A percentile compares a stretch with the other conserved stretches of the same genome.
Evolutionary conservation across 345 rosid genomes (phyloP).

Genomic region (Streptanthus diversifolius): DNA sequence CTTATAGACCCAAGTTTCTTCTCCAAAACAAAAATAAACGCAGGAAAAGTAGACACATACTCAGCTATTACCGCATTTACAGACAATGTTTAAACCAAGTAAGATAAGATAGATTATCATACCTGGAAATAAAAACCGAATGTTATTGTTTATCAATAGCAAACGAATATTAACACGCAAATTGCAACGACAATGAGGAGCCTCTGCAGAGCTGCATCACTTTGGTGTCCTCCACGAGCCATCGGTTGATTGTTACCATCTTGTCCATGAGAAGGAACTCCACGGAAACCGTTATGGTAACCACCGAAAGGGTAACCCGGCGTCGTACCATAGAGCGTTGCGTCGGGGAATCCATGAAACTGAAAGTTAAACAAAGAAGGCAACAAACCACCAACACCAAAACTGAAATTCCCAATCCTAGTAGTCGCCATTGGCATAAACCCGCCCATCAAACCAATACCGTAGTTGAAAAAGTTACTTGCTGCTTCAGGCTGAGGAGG

Average conservation of each 20-base stretch:
- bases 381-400: constrained; percentile 72
- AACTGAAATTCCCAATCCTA: constrained; percentile 62
- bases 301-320: constrained; percentile 65
- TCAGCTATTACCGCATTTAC: constrained; percentile 17
- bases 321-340: constrained; percentile 59
- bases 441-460: constrained; percentile 71
- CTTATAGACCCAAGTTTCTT: constrained; percentile 12
- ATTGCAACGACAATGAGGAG: constrained; percentile 50
- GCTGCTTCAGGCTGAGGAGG: constrained; percentile 40
- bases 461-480: constrained; percentile 46
- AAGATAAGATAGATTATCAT: not conserved
- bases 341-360: constrained; percentile 68
- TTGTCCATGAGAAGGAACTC: constrained; percentile 48
- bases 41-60: not conserved
- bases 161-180: constrained; percentile 50
- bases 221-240: constrained; percentile 44
- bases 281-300: constrained; percentile 45
- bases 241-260: constrained; percentile 18
- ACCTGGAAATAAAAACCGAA: constrained; percentile 15
- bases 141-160: constrained; percentile 34
- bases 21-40: not conserved
- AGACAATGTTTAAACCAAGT: not conserved
- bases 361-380: constrained; percentile 78
- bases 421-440: constrained; percentile 64
- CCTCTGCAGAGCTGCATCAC: constrained; percentile 55